Evolutionary conservation across 148 eudicot species (phyloP), one percentile per base, ranked within the genome.

Genomic region (Talinum fruticosum): DNA sequence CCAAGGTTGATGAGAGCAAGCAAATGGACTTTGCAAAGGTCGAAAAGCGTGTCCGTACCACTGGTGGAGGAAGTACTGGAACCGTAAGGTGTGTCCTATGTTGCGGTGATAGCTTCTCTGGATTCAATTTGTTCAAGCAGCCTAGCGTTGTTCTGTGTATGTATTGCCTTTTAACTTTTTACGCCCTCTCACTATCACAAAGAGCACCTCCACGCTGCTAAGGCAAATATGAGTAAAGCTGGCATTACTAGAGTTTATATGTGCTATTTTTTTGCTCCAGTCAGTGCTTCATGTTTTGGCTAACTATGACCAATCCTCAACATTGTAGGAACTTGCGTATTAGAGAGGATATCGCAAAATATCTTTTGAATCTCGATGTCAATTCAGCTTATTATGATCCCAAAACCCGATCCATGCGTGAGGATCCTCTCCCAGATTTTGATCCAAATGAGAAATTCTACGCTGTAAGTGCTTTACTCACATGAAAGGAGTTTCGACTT

Each of bases 11-110:
- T 74, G 98, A 95, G 83, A 95, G 98, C 87, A 92, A 95, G 79
- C 97, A 92, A 78, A 89, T 95, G 96, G 98, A 95, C 79, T 95
- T 95, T 73, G 96, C 96, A 1, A 95, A 95, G 90, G 98, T 95
- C 78, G 98, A 95, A 85, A 95, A 95, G 86, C 97, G 97, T 88
- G 98, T 95, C 75, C 97, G 98, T 65, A 95, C 98, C 4, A 95
- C 97, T 10, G 98, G 98, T 78, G 98, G 98, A 87, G 98, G 98
- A 24, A 92, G 97, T 73, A 95, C 98, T 5, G 98, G 98, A 76
- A 95, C 97, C 76, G 98, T 95, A 26, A 90, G 98, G 97, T 89
- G 23, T 80, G 82, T 75, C 18, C 8, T 71, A 21, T 16, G 33
- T 65, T 73, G 10, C 10, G 44, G 44, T 37, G 65, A 36, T 78